Evolutionary conservation across 306 rosid genomes (phyloP).

Genomic region (Cucurbita pepo): DNA sequence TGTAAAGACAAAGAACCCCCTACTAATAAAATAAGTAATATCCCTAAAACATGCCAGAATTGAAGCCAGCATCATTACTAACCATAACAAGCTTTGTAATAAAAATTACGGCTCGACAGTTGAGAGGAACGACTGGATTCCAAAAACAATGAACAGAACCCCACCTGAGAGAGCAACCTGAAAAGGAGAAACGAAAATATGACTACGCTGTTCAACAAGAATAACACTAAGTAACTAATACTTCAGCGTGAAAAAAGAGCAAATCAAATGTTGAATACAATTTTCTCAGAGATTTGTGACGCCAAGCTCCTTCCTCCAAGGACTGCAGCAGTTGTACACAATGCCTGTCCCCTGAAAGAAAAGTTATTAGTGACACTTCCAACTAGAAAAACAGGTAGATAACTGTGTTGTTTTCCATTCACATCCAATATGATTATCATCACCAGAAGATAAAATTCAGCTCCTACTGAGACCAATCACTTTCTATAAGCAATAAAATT

Average conservation of each 20-base stretch:
- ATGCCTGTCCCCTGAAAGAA: constrained; percentile 60
- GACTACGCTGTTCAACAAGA: not conserved
- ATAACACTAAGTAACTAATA: not conserved
- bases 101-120: constrained; percentile 30
- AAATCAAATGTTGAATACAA: constrained; percentile 20
- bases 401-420: not conserved
- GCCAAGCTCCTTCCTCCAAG: constrained; percentile 93
- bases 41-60: not conserved
- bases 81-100: constrained; percentile 17
- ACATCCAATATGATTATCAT: not conserved
- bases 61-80: constrained; percentile 14
- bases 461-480: not conserved
- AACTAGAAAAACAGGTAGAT: not conserved
- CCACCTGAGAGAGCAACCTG: constrained; percentile 88
- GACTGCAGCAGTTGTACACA: constrained; percentile 84
- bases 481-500: not conserved
- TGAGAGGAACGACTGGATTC: constrained; percentile 78
- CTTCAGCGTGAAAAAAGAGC: not conserved
- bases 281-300: constrained; percentile 81
- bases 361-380: not conserved
- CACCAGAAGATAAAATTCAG: not conserved
- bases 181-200: constrained; percentile 7
- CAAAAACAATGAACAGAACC: constrained; percentile 68
- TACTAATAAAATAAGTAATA: not conserved
- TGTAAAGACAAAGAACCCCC: not conserved